A percentile compares a stretch with the other conserved stretches of the same genome.
phyloP scores from a whole-genome alignment of 2,329 filamentous ascomycete genomes.

The Penicillium vulpinum region DNA sequence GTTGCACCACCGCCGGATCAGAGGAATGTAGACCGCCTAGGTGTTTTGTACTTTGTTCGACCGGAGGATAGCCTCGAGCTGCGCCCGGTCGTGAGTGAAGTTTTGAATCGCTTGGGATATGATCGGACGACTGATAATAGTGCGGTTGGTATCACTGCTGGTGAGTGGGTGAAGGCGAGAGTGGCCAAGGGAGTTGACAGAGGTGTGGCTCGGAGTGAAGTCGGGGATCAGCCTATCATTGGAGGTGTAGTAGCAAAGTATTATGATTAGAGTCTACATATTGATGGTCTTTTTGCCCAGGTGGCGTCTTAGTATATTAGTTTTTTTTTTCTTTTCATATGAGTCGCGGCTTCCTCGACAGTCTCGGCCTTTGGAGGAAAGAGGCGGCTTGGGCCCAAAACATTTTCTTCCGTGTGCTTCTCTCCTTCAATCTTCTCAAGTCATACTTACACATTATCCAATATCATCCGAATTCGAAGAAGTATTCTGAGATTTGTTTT shows the following conservation, averaged over 20 bases:
- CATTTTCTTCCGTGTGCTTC: too few species aligned
- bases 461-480: too few species aligned
- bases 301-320: too few species aligned
- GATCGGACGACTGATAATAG: conserved; percentile 11
- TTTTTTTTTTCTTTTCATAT: too few species aligned
- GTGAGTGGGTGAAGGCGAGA: conserved; percentile 24
- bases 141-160: conserved; percentile 14
- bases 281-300: background rate
- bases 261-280: conserved; percentile 6
- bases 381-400: too few species aligned
- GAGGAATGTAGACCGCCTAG: conserved; percentile 39
- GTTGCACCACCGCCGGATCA: conserved; percentile 49
- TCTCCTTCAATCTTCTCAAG: too few species aligned
- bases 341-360: too few species aligned
- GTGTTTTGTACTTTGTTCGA: conserved; percentile 49
- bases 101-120: conserved; percentile 35
- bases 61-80: conserved; percentile 35
- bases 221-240: conserved; percentile 19
- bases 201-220: conserved; percentile 13
- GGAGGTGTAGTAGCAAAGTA: conserved; percentile 20
- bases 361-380: too few species aligned
- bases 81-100: conserved; percentile 25
- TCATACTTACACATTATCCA: too few species aligned
- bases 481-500: too few species aligned
- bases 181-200: conserved; percentile 21